phyloP scores from a whole-genome alignment of 768 basidiomycete species.

The Udeniomyces megalosporus region DNA sequence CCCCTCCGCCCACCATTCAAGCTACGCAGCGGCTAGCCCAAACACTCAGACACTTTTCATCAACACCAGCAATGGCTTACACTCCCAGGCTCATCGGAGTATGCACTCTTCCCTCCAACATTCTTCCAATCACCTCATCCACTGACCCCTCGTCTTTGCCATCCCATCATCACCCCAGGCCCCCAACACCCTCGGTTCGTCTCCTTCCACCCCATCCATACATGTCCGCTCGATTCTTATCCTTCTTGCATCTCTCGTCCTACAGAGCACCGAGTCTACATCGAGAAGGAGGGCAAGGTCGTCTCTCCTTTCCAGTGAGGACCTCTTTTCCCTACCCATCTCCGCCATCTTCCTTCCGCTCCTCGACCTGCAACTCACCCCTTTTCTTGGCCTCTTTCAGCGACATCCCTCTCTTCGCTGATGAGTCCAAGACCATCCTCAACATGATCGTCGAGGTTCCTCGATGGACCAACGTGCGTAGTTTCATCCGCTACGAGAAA shows the following conservation, averaged over 20 bases:
- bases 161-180: slow-evolving; percentile 32
- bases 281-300: slow-evolving; percentile 69
- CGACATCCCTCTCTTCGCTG: slow-evolving; percentile 95
- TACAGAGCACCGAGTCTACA: slow-evolving; percentile 83
- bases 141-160: not conserved
- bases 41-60: slow-evolving; percentile 10
- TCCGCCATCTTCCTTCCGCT: not conserved
- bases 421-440: slow-evolving; percentile 83
- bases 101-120: not conserved
- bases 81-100: slow-evolving; percentile 55
- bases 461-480: slow-evolving; percentile 45
- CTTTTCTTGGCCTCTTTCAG: slow-evolving; percentile 45
- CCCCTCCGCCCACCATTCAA: slow-evolving; percentile 11
- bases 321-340: not conserved
- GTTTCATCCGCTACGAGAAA: too few relatives aligned
- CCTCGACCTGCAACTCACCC: slow-evolving; percentile 23
- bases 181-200: slow-evolving; percentile 68
- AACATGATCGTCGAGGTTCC: slow-evolving; percentile 96
- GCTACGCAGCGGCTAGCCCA: slow-evolving; percentile 8
- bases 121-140: not conserved
- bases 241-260: not conserved
- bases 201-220: not conserved
- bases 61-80: slow-evolving; percentile 29
- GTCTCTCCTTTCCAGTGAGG: slow-evolving; percentile 32
- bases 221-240: not conserved